Evolutionary conservation across 768 basidiomycete genomes (phyloP).

Genomic region (Pisolithus sp.): DNA sequence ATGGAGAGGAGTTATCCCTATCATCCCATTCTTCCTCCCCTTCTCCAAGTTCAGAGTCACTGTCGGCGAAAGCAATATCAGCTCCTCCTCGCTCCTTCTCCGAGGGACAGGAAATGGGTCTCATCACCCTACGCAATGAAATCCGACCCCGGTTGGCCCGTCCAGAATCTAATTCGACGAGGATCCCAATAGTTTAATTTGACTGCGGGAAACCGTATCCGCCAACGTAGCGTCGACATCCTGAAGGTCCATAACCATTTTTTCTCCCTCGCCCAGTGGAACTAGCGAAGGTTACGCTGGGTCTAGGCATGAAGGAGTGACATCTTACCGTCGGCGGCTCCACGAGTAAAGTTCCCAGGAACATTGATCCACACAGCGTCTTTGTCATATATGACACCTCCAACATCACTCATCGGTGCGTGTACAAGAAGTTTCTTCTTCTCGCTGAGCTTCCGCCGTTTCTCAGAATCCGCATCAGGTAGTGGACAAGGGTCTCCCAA

Average conservation of each 20-base stretch:
- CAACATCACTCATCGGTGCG: conserved; percentile 98
- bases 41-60: conserved; percentile 65
- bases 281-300: conserved; percentile 32
- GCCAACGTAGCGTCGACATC: conserved; percentile 79
- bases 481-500: conserved; percentile 95
- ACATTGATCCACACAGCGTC: conserved; percentile 98
- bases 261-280: conserved; percentile 87
- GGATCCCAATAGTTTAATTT: conserved; percentile 77
- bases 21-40: conserved; percentile 40
- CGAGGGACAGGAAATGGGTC: conserved; percentile 33
- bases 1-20: conserved; percentile 24
- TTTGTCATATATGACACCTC: conserved; percentile 95
- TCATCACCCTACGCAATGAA: conserved; percentile 34
- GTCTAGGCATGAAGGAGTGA: no score
- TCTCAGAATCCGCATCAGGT: conserved; percentile 87
- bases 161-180: conserved; percentile 43
- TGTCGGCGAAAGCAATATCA: conserved; percentile 65
- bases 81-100: conserved; percentile 31
- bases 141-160: conserved; percentile 43
- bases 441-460: conserved; percentile 86
- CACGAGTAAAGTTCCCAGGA: conserved; percentile 85
- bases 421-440: conserved; percentile 89
- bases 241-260: conserved; percentile 97
- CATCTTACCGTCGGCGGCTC: conserved; percentile 54
- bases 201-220: conserved; percentile 71